A percentile compares a stretch with the other conserved stretches of the same genome.
These are phyloP conservation scores for Xerocomus spinulosus DNA, from an alignment of 768 basidiomycete genomes.

Conservation along the genomic window DNA sequence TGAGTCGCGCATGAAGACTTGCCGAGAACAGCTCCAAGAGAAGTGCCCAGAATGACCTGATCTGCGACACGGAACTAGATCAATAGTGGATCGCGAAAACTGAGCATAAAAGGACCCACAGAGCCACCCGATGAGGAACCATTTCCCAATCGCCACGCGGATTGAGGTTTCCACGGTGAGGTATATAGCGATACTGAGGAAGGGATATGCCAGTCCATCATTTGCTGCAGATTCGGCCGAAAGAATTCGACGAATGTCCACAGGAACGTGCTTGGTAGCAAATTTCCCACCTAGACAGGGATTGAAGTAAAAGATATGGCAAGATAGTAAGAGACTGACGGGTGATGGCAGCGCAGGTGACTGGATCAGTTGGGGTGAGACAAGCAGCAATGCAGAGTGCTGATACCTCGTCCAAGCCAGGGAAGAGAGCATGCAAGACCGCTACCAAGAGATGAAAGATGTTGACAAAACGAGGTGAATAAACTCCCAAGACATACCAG, in stretches of 20 bases:
- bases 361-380: constrained; percentile 91
- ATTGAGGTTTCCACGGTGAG: constrained; percentile 66
- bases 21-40: constrained; percentile 59
- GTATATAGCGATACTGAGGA: constrained; percentile 82
- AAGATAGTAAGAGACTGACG: constrained; percentile 35
- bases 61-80: constrained; percentile 41
- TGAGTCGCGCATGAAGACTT: constrained; percentile 4
- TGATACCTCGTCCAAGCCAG: constrained; percentile 63
- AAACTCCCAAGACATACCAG: constrained; percentile 43
- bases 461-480: background rate
- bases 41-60: constrained; percentile 71
- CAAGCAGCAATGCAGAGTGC: constrained; percentile 85
- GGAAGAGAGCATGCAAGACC: constrained; percentile 69
- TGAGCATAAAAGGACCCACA: constrained; percentile 34
- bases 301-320: background rate
- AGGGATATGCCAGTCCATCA: constrained; percentile 94
- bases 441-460: constrained; percentile 33
- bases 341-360: constrained; percentile 81
- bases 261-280: constrained; percentile 64
- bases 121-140: constrained; percentile 83
- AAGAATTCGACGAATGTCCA: constrained; percentile 73
- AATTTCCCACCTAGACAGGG: constrained; percentile 57
- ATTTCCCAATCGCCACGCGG: constrained; percentile 66
- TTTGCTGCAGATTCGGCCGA: constrained; percentile 92
- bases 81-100: background rate